Evolutionary conservation across 2,329 filamentous ascomycete species (phyloP), one percentile per base, ranked within the genome.

Genomic region (Arthrinium puccinioides): DNA sequence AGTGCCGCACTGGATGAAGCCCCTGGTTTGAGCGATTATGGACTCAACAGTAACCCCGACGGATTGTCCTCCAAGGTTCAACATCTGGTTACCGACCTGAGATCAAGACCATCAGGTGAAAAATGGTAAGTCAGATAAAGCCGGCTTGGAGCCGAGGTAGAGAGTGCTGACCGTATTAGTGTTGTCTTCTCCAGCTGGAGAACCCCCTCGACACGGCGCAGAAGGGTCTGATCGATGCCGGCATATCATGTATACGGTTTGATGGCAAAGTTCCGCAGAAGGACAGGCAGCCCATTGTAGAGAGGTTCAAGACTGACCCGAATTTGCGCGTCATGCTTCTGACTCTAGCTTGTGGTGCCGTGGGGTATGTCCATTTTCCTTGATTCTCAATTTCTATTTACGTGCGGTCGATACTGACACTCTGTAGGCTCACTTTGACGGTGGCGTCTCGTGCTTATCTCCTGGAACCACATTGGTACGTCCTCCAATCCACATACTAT

Each of bases 171-270:
- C 6, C 2, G 9, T 0, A 2, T 2, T 16, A 74, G 70, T 33
- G 57, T 74, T 13, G 61, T 75, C 0, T 76, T 76, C 39, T 73
- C 70, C 0, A 65, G 55, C 0, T 75, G 71, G 71, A 61, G 64
- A 13, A 46, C 62, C 9, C 64, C 0, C 64, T 76, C 2, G 62
- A 73, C 28, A 38, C 72, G 2, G 53, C 74, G 0, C 55, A 69
- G 34, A 43, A 40, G 1, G 65, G 61, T 0, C 50, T 76, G 0
- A 42, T 54, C 0, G 40, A 61, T 13, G 47, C 53, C 0, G 40
- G 34, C 0, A 60, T 75, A 5, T 28, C 23, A 1, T 55, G 46
- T 35, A 48, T 66, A 10, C 61, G 70, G 0, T 69, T 71, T 32
- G 71, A 76, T 38, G 70, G 70, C 2, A 66, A 62, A 21, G 59